Conservation (phyloP, 345 rosid species). For the Hibiscus mutabilis region DNA sequence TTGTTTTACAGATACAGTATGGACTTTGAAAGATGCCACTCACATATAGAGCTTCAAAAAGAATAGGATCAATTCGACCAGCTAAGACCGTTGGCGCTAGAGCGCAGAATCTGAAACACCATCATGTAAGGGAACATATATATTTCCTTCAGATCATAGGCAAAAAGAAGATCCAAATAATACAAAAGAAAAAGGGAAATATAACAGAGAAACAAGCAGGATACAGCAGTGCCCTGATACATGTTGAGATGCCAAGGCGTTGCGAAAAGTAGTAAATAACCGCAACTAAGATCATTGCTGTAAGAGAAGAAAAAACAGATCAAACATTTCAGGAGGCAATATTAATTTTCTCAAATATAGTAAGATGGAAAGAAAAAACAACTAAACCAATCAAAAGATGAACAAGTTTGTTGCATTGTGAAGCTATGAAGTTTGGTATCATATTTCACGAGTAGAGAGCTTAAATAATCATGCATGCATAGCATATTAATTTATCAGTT, state of each 20-base stretch:
- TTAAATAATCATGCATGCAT: not conserved
- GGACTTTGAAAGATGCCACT: constrained; percentile 20
- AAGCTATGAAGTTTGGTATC: not conserved
- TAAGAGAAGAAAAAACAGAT: constrained; percentile 15
- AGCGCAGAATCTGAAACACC: constrained; percentile 62
- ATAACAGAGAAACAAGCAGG: constrained; percentile 25
- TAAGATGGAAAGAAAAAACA: not conserved
- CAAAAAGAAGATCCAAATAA: not conserved
- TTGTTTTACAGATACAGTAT: constrained; percentile 3
- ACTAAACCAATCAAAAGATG: not conserved
- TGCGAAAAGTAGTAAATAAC: constrained; percentile 63
- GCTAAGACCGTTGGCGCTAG: constrained; percentile 76
- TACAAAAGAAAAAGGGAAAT: not conserved
- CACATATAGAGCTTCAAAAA: constrained; percentile 91
- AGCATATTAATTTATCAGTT: not conserved
- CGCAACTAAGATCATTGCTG: constrained; percentile 72
- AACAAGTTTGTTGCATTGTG: not conserved
- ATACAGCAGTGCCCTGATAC: constrained; percentile 65
- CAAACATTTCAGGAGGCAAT: constrained; percentile 14
- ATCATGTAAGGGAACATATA: constrained; percentile 23
- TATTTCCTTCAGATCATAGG: constrained; percentile 1
- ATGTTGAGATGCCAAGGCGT: constrained; percentile 38
- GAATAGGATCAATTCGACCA: constrained; percentile 71
- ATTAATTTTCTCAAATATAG: not conserved
- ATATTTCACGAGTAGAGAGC: not conserved